Evolutionary conservation across 306 rosid genomes (phyloP).

Genomic region (Inga leiocalycina): DNA sequence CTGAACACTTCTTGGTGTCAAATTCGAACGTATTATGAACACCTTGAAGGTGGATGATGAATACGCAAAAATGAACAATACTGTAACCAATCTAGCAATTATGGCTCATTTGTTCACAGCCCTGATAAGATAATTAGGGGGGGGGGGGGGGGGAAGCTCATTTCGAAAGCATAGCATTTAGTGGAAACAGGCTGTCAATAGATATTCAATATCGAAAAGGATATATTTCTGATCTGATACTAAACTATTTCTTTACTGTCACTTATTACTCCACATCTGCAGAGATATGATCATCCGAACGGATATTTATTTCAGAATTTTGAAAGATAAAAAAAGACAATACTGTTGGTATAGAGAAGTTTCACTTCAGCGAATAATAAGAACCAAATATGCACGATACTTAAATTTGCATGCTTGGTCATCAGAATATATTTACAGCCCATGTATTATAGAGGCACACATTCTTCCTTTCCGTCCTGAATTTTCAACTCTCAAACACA

Average conservation of each 20-base stretch:
- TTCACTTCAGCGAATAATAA: background rate
- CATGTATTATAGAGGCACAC: background rate
- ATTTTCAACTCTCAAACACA: background rate
- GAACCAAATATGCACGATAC: background rate
- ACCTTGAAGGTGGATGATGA: background rate
- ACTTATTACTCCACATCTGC: background rate
- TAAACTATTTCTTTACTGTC: background rate
- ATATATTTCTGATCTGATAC: conserved; percentile 6
- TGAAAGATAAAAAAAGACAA: background rate
- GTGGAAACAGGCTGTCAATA: background rate
- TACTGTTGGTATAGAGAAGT: background rate
- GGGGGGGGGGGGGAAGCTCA: background rate
- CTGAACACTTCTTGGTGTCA: background rate
- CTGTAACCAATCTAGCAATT: background rate
- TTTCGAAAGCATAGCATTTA: background rate
- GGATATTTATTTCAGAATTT: background rate
- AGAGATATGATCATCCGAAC: background rate
- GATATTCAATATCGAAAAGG: background rate
- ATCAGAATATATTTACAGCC: background rate
- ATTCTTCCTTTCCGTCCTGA: background rate
- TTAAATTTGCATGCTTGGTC: background rate
- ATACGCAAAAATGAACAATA: conserved; percentile 1
- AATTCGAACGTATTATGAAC: background rate
- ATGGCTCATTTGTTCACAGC: background rate
- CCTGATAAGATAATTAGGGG: background rate